Evolutionary conservation across 352 stramenopile genomes (phyloP), one percentile per base, ranked within the genome.

Genomic region (Phytophthora idaei): DNA sequence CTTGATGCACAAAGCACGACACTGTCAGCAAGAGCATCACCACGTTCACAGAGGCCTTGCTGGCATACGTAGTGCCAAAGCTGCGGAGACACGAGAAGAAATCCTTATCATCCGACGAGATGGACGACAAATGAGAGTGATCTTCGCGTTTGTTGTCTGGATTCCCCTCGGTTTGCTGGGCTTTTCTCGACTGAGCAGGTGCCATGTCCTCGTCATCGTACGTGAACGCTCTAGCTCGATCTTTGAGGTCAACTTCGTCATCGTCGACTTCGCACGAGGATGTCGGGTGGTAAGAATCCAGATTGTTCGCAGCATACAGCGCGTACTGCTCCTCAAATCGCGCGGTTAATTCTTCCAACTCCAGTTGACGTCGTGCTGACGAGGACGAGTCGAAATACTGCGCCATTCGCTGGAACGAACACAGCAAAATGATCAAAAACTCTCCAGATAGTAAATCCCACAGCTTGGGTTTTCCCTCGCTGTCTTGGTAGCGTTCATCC

Each of bases 1-100:
- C 86, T 64, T 86, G 80, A 52, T 92, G 88, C 1, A 91, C 71
- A 59, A 95, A 96, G 47, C 81, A 80, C 17, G 88, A 92, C n/a
- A 91, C 73, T 47, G 84, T 90, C 7, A 96, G 58, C 59, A 90
- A 51, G 2, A 94, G 64, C 74, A 91, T 93, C 46, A 92, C 76
- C 2, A 92, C 64, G 50, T 92, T 93, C 34, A 95, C 84, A 1
- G 83, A 92, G 27, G 84, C 82, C 31, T 90, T 89, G 49, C 78
- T 87, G 9, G 85, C 85, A 64, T 94, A 92, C 44, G 78, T 83
- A 44, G 84, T 78, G 39, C 83, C 85, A 45, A 94, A 92, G 21
- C 71, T 76, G 17, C 82, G 69, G 42, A 94, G 72, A 31, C 76
- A 86, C 1, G 78, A 75, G n/a, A 92, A 81, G 48, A 94, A 94